These are phyloP conservation scores for Fraxinus anomala DNA, from an alignment of 257 asterid genomes.

Conservation along the genomic window DNA sequence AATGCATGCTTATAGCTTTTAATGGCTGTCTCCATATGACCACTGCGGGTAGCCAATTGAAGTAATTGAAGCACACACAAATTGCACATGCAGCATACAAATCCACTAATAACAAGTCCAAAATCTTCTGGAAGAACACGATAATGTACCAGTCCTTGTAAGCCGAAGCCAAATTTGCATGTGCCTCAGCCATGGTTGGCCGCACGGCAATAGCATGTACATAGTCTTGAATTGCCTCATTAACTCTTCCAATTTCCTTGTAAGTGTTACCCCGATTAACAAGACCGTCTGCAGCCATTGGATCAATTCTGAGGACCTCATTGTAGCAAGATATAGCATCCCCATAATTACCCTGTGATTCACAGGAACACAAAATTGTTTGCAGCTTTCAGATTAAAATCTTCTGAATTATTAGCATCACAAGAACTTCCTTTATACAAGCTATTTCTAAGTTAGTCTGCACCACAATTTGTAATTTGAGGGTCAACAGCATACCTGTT, in stretches of 20 bases:
- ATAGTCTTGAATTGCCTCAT: constrained; percentile 91
- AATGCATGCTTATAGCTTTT: constrained; percentile 92
- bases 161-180: constrained; percentile 99
- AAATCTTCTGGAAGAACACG: background rate
- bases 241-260: constrained; percentile 96
- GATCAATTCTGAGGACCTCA: constrained; percentile 95
- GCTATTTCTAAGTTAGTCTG: constrained; percentile 16
- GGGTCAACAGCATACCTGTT: constrained; percentile 59
- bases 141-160: constrained; percentile 82
- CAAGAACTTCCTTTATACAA: background rate
- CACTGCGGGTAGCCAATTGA: constrained; percentile 46
- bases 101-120: background rate
- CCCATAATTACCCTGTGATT: constrained; percentile 79
- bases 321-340: constrained; percentile 97
- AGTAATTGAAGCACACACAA: background rate
- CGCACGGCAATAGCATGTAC: constrained; percentile 74
- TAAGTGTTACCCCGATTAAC: constrained; percentile 96
- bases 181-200: constrained; percentile 98
- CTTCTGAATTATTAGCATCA: background rate
- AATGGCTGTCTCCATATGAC: constrained; percentile 87
- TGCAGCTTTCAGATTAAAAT: background rate
- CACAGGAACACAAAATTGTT: background rate
- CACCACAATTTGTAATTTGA: background rate
- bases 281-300: constrained; percentile 92
- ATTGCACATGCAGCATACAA: background rate